These are phyloP conservation scores for Botrytis elliptica DNA, from an alignment of 2,329 filamentous ascomycete genomes.

Conservation along the genomic window DNA sequence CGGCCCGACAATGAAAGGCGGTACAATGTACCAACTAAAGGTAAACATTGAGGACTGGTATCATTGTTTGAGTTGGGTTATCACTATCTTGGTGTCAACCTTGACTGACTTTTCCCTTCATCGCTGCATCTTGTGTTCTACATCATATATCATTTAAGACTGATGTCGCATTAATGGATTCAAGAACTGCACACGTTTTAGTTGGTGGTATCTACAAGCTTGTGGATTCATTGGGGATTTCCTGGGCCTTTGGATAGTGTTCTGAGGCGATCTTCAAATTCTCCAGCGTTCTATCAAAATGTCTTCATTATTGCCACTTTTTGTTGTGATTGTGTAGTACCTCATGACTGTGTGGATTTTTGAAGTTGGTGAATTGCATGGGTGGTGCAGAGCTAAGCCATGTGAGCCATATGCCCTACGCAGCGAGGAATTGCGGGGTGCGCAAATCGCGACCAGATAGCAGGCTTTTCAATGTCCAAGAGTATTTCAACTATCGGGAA, in stretches of 20 bases:
- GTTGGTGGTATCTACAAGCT: neutral
- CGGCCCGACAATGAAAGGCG: neutral
- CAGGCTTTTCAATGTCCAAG: neutral
- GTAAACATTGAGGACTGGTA: neutral
- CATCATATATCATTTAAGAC: neutral
- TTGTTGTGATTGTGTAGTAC: conserved; percentile 22
- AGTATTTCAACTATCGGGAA: neutral
- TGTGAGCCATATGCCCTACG: conserved; percentile 3
- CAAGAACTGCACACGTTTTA: neutral
- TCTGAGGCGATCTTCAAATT: conserved; percentile 3
- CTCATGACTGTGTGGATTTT: conserved; percentile 16
- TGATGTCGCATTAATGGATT: neutral
- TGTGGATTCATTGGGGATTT: neutral
- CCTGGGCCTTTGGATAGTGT: conserved; percentile 9
- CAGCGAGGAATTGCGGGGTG: conserved; percentile 13
- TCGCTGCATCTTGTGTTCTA: neutral
- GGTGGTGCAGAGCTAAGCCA: conserved; percentile 11
- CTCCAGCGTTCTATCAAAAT: neutral
- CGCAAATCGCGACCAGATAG: conserved; percentile 4
- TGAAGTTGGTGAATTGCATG: conserved; percentile 1
- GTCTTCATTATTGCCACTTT: conserved; percentile 12
- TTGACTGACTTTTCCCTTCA: neutral
- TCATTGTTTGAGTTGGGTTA: neutral
- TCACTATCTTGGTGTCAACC: neutral
- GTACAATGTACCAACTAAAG: neutral